Base-by-base conservation (phyloP, 768 basidiomycete species). In the Tricholoma terreum region DNA sequence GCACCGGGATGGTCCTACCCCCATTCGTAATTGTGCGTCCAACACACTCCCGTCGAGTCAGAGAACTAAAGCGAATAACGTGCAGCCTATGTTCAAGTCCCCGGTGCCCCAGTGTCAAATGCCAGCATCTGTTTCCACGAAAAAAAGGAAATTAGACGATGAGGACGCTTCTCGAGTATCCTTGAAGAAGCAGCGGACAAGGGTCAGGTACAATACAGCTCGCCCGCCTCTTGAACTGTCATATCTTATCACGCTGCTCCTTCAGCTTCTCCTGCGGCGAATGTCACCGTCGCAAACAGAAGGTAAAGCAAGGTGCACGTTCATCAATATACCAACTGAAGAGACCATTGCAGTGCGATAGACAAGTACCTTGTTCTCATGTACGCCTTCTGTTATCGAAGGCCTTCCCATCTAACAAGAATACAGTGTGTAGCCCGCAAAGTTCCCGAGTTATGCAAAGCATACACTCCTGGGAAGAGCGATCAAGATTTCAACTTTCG, bases 221-320 rank as follows among this genome's bases (percentile, higher is more conserved):
- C 52, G n/a, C 60, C 43, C 30, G 30, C 52, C 48, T 54, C 54
- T 43, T 40, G 49, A 50, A 24, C 35, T 55, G 49, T 48, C 58
- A 62, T 52, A 60, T 61, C 52, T 42, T 19, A 30, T 42, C 9
- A 12, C 15, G 59, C 49, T 27, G 31, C 31, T 34, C 40, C 54
- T 45, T 6, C 65, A 91, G 89, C 71, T 92, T 90, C 63, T 91
- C 90, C 8, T 92, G 90, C 56, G 89, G 89, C 15, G 91, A 94
- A 74, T 93, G 92, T 61, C 92, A 93, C 74, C 83, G 91, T 19
- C 78, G 91, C 59, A 94, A 94, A 69, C 91, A 94, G 73, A 92
- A 92, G 81, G 90, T 89, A 58, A 58, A 17, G 58, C 7, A 57
- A 48, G 36, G 50, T 55, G 46, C 52, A 21, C 21, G 34, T 54